phyloP scores from a whole-genome alignment of 768 basidiomycete genomes.

The Hericium rajendrae region DNA sequence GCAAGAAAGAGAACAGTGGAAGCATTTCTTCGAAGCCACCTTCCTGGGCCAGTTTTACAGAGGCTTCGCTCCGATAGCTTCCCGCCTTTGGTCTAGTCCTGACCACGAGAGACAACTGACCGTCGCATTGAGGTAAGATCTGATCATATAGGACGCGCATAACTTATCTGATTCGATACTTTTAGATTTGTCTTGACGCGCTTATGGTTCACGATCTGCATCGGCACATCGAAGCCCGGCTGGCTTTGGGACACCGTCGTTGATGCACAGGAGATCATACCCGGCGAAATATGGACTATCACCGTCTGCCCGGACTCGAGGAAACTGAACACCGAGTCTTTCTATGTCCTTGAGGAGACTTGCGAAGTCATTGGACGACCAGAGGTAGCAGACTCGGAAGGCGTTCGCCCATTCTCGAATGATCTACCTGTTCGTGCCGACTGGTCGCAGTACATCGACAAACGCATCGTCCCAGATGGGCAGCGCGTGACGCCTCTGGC shows the following conservation, averaged over 20 bases:
- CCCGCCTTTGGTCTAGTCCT: slow-evolving; percentile 48
- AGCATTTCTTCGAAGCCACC: slow-evolving; percentile 32
- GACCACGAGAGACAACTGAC: slow-evolving; percentile 47
- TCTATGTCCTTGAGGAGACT: slow-evolving; percentile 59
- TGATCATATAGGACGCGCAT: background rate
- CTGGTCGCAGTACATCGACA: slow-evolving; percentile 53
- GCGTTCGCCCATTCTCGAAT: background rate
- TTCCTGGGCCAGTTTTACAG: slow-evolving; percentile 38
- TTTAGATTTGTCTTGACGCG: slow-evolving; percentile 53
- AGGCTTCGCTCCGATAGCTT: slow-evolving; percentile 27
- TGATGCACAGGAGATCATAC: slow-evolving; percentile 42
- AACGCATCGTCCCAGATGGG: slow-evolving; percentile 9
- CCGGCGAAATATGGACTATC: slow-evolving; percentile 54
- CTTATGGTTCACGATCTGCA: slow-evolving; percentile 53
- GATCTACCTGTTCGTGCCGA: slow-evolving; percentile 37
- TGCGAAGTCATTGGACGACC: slow-evolving; percentile 59
- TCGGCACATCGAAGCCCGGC: slow-evolving; percentile 24
- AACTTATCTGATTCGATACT: background rate
- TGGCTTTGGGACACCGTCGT: slow-evolving; percentile 32
- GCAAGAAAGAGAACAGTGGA: slow-evolving; percentile 32
- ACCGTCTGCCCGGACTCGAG: slow-evolving; percentile 15
- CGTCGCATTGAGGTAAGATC: slow-evolving; percentile 44
- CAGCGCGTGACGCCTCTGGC: background rate
- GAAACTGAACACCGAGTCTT: slow-evolving; percentile 20
- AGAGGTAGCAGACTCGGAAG: slow-evolving; percentile 5